Percentiles rank a stretch among this genome's conserved stretches.
Conservation (phyloP, 2,329 filamentous ascomycete genomes). For the Emydomyces testavorans region DNA sequence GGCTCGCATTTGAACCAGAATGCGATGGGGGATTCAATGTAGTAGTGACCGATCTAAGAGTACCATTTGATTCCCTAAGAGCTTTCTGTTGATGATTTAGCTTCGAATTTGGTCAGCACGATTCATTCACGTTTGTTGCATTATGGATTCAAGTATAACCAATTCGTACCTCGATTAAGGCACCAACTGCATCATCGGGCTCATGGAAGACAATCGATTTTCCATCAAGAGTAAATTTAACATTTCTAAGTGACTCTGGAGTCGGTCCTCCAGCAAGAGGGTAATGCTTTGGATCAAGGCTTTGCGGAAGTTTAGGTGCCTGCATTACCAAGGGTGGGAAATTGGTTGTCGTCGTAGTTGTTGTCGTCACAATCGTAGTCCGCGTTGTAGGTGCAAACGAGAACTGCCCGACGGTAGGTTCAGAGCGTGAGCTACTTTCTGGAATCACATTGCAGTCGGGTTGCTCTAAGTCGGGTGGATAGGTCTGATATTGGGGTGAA, state of each 20-base stretch:
- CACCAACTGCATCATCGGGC: slow-evolving; percentile 45
- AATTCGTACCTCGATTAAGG: slow-evolving; percentile 41
- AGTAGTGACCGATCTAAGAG: slow-evolving; percentile 14
- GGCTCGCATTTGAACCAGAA: neutral
- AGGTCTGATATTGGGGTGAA: slow-evolving; percentile 9
- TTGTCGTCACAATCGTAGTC: slow-evolving; percentile 69
- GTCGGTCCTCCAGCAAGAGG: slow-evolving; percentile 75
- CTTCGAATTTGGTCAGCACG: slow-evolving; percentile 1
- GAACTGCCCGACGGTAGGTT: slow-evolving; percentile 45
- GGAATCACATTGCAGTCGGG: slow-evolving; percentile 10
- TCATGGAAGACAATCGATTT: slow-evolving; percentile 52
- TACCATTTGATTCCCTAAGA: slow-evolving; percentile 5
- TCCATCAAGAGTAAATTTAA: slow-evolving; percentile 61
- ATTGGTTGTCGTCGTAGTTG: slow-evolving; percentile 69
- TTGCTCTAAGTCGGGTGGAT: slow-evolving; percentile 20
- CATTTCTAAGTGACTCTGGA: slow-evolving; percentile 62
- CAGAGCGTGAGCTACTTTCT: slow-evolving; percentile 19
- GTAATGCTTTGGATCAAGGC: slow-evolving; percentile 78
- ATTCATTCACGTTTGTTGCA: neutral
- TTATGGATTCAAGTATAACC: neutral
- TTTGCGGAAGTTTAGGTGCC: slow-evolving; percentile 56
- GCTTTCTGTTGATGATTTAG: neutral
- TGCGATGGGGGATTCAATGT: slow-evolving; percentile 15
- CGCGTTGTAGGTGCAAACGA: slow-evolving; percentile 53
- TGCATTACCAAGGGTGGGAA: slow-evolving; percentile 77